Evolutionary conservation across 768 basidiomycete genomes (phyloP), one percentile per base, ranked within the genome.

Genomic region (Mrakia hoshinonis): DNA sequence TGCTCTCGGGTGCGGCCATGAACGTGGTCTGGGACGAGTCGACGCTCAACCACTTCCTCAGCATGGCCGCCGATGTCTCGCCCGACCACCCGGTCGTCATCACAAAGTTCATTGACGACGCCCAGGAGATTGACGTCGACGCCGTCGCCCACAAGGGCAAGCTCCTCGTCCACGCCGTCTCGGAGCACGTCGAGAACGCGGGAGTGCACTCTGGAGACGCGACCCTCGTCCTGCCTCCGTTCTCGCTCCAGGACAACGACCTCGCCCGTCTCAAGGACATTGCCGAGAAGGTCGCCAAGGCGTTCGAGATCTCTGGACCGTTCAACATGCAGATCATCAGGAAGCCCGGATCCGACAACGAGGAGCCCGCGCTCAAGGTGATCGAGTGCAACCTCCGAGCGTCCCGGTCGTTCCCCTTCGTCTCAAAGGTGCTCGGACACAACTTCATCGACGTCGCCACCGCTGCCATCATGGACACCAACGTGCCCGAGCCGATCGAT

Each of bases 291-390:
- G 94, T 99, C 73, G 95, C 92, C 43, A 83, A 84, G 48, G 96
- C 93, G 12, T 96, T 98, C 81, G 84, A 96, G 77, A 98, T 99
- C 67, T 96, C 92, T 34, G 96, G 96, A 46, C 96, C 96, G 9
- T 99, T 87, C 87, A 99, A 99, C 80, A 99, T 99, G 94, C 96
- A 99, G 80, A 86, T 99, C 79, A 98, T 99, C 82, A 87, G 90
- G 78, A 91, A 92, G 79, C 83, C 83, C 13, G 80, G 85, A 2
- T 82, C 83, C 6, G 83, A 83, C 29, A 81, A 84, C 65, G 83
- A 86, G 72, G 83, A 86, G 31, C 81, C 87, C 13, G 85, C 87
- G 69, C 86, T 98, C 75, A 98, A 95, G 83, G 96, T 98, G 74
- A 99, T 99, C 75, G 96, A 99, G 81, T 99, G 96, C 81, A 99